Evolutionary conservation across 805 yeast species (phyloP).

Genomic region (Saccharomycopsis capsularis): DNA sequence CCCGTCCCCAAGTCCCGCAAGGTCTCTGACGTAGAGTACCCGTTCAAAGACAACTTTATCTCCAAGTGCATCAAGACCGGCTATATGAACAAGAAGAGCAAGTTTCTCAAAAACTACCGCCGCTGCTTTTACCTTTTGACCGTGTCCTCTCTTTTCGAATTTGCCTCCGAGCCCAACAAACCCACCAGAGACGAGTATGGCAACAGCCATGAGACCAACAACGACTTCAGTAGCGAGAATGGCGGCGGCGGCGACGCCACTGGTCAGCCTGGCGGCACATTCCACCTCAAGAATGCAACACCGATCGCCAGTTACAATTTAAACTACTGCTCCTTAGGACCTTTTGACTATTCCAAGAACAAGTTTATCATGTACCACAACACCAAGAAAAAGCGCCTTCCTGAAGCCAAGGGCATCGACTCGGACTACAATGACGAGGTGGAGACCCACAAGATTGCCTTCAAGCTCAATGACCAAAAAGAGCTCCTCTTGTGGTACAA

Average conservation of each 20-base stretch:
- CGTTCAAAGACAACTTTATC: conserved; percentile 44
- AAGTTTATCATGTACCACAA: conserved; percentile 4
- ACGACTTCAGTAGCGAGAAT: not conserved
- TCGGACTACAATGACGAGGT: not conserved
- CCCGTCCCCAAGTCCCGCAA: conserved; percentile 39
- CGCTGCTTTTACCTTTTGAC: conserved; percentile 62
- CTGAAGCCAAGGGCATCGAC: not conserved
- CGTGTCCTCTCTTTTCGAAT: conserved; percentile 61
- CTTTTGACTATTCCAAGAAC: conserved; percentile 10
- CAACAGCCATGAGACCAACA: not conserved
- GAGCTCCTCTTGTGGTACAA: conserved; percentile 18
- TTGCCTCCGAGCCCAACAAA: conserved; percentile 22
- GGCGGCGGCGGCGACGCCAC: not conserved
- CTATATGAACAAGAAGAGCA: conserved; percentile 51
- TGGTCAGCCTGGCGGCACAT: not conserved
- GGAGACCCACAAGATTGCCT: conserved; percentile 12
- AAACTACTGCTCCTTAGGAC: conserved; percentile 9
- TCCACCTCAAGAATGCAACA: conserved; percentile 6
- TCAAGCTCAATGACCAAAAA: conserved; percentile 13
- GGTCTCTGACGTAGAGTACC: conserved; percentile 45
- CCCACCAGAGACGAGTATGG: not conserved
- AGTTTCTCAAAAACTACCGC: conserved; percentile 52
- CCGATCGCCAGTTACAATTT: conserved; percentile 10
- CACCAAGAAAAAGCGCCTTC: conserved; percentile 1
- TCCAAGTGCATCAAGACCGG: conserved; percentile 56